A percentile compares a stretch with the other conserved stretches of the same genome.
phyloP scores from a whole-genome alignment of 2,329 filamentous ascomycete genomes.

The Neofusicoccum laricinum region DNA sequence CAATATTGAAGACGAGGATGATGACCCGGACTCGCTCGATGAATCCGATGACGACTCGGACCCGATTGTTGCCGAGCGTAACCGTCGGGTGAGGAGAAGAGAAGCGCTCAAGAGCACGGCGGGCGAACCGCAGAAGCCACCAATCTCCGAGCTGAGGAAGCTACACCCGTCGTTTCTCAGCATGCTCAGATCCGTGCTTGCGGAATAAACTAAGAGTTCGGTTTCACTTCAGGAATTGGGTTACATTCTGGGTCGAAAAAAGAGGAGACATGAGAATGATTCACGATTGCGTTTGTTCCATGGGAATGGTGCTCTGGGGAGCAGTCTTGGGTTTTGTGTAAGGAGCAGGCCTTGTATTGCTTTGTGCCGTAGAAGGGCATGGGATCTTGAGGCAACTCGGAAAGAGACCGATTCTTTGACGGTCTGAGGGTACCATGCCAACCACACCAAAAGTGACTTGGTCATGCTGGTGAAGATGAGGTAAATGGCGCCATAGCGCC shows the following conservation, averaged over 20 bases:
- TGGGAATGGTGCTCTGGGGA: background rate
- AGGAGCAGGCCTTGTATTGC: too few species aligned
- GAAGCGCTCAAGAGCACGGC: slow-evolving; percentile 77
- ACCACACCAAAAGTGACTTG: background rate
- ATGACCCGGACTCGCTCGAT: slow-evolving; percentile 50
- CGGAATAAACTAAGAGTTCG: slow-evolving; percentile 50
- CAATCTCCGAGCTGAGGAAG: slow-evolving; percentile 75
- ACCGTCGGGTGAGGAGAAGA: slow-evolving; percentile 70
- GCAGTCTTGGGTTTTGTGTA: background rate
- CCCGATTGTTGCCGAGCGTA: slow-evolving; percentile 82
- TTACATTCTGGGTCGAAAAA: background rate
- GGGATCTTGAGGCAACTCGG: background rate
- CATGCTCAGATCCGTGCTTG: slow-evolving; percentile 79
- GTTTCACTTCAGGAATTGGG: background rate
- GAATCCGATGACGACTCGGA: slow-evolving; percentile 78
- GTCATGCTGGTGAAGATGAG: background rate
- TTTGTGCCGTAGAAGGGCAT: background rate
- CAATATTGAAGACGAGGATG: slow-evolving; percentile 67
- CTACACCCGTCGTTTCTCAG: slow-evolving; percentile 74
- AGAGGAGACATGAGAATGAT: background rate
- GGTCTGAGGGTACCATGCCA: background rate
- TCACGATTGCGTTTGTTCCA: background rate
- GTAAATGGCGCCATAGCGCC: background rate
- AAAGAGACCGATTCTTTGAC: background rate
- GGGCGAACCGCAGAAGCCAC: slow-evolving; percentile 79